Evolutionary conservation across 345 rosid species (phyloP).

Genomic region (Ceriops zippeliana): DNA sequence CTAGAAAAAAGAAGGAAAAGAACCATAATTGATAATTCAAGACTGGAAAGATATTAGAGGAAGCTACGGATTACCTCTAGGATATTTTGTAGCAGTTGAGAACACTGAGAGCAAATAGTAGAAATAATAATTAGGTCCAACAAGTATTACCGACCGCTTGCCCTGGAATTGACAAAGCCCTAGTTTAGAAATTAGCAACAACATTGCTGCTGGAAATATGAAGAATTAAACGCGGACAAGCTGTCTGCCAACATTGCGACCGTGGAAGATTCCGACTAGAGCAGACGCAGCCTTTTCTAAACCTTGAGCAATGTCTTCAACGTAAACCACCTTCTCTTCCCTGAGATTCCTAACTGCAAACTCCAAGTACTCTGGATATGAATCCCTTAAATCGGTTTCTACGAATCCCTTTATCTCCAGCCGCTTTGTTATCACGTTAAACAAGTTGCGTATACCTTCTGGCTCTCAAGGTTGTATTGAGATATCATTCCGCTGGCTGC

Average conservation of each 20-base stretch:
- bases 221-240: background rate
- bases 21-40: too few relatives aligned
- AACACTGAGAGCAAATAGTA: too few relatives aligned
- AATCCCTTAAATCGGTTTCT: conserved; percentile 4
- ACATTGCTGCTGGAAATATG: too few relatives aligned
- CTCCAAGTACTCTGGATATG: conserved; percentile 5
- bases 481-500: background rate
- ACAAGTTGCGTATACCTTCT: conserved; percentile 1
- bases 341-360: background rate
- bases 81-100: too few relatives aligned
- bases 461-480: background rate
- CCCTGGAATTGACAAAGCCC: too few relatives aligned
- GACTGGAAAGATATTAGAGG: too few relatives aligned
- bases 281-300: conserved; percentile 6
- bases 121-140: too few relatives aligned
- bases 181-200: too few relatives aligned
- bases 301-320: conserved; percentile 1
- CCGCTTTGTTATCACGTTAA: background rate
- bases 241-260: conserved; percentile 9
- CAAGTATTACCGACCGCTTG: too few relatives aligned
- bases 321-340: conserved; percentile 10
- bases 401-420: conserved; percentile 5
- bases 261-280: conserved; percentile 6
- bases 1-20: too few relatives aligned
- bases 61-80: too few relatives aligned